Evolutionary conservation across 2,329 filamentous ascomycete species (phyloP), one percentile per base, ranked within the genome.

Genomic region (Madurella fahalii): DNA sequence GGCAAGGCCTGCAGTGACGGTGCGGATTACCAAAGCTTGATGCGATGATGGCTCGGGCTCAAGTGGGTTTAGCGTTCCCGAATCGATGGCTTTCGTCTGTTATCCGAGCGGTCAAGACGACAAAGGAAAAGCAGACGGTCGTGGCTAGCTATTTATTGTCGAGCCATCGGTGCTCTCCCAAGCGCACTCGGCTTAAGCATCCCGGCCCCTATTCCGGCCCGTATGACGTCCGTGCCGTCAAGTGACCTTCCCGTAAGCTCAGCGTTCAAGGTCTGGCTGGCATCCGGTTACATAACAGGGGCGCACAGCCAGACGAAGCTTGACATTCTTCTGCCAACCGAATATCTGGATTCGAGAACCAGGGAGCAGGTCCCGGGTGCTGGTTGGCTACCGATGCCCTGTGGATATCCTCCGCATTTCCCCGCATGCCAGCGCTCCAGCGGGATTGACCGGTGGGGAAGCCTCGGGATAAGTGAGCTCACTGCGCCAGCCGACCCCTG

Each of bases 161-260:
- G 34, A 37, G 15, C 17, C 20, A 39, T 11, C 9, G 18, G 40
- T 47, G 30, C 39, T 16, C 34, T 40, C 16, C n/a, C 39, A 40
- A 16, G 39, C 8, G 42, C 25, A 17, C 40, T 53, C 51, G 51
- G 46, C 51, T 49, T 45, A 49, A 53, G 31, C 13, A 17, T 17
- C 44, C 40, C 13, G 40, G 25, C n/a, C 17, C 44, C 25, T 15
- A 15, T 25, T 25, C 25, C 34, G 13, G 16, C 15, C 41, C 37
- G 39, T 39, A 53, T 53, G 50, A 53, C 50, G 44, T 47, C 40
- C 40, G 40, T 49, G 37, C 18, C 31, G 46, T 53, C 51, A 53
- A 49, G 51, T 53, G 51, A 53, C 32, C 45, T 30, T 25, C 4
- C 25, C 25, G 25, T 11, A 34, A 39, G 39, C 37, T 32, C n/a